Percentiles rank a stretch among this genome's conserved stretches.
These are phyloP conservation scores for Metschnikowia drakensbergensis DNA, from an alignment of 805 yeast species.

Conservation along the genomic window DNA sequence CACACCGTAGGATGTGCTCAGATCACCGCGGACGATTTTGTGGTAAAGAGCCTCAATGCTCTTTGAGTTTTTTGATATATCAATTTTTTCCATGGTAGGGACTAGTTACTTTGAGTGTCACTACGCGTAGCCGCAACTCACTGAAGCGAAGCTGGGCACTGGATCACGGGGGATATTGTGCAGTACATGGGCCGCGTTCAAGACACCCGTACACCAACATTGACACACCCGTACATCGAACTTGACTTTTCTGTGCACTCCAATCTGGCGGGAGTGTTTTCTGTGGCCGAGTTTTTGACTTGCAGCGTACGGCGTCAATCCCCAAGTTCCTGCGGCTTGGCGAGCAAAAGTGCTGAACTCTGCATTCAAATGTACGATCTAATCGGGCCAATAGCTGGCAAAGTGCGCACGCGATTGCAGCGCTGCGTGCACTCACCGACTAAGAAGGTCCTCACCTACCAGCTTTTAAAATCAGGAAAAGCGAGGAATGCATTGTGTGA, in stretches of 20 bases:
- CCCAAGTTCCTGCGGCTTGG: too few species aligned
- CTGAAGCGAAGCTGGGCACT: not conserved
- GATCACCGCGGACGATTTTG: conserved; percentile 74
- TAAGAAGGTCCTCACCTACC: not conserved
- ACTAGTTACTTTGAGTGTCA: not conserved
- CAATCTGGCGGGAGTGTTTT: too few species aligned
- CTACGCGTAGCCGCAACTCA: not conserved
- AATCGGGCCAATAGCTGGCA: conserved; percentile 3
- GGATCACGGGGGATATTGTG: conserved; percentile 1
- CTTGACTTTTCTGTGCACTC: too few species aligned
- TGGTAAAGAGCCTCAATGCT: conserved; percentile 74
- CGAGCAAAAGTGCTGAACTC: too few species aligned
- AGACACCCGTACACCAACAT: not conserved
- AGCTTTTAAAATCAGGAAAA: not conserved
- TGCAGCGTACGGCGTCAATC: too few species aligned
- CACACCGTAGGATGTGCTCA: conserved; percentile 68
- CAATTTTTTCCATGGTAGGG: conserved; percentile 49
- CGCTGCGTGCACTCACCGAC: not conserved
- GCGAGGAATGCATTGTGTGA: too few species aligned
- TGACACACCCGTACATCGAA: not conserved
- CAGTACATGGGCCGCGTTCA: not conserved
- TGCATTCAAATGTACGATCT: not conserved
- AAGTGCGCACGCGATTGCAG: not conserved
- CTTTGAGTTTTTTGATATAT: conserved; percentile 65
- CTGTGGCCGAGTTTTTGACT: too few species aligned